Conservation (phyloP, 352 stramenopile genomes). For the Globisporangium yorkense region DNA sequence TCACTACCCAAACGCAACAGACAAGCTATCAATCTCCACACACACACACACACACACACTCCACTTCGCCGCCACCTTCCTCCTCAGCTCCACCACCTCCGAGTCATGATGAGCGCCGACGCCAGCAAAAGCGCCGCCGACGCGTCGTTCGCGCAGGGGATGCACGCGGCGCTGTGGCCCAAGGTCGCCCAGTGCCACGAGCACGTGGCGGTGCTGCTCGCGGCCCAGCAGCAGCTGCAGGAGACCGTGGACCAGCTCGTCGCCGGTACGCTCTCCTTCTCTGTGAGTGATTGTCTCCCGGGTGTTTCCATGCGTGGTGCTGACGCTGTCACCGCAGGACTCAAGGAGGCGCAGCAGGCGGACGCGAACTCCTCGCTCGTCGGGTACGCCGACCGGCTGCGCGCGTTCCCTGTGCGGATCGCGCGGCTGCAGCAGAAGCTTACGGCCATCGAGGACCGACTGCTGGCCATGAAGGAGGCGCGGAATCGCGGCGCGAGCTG, state of each 20-base stretch:
- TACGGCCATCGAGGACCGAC: constrained; percentile 54
- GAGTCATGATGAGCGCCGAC: too few species aligned
- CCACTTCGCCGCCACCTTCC: too few species aligned
- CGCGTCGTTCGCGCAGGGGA: constrained; percentile 53
- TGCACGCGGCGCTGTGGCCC: constrained; percentile 79
- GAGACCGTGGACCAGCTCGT: constrained; percentile 57
- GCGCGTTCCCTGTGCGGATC: constrained; percentile 58
- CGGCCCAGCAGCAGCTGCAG: constrained; percentile 67
- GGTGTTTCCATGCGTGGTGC: too few species aligned
- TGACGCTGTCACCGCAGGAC: constrained; percentile 14
- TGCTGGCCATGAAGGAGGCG: constrained; percentile 57
- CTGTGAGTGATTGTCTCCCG: neutral
- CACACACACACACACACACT: too few species aligned
- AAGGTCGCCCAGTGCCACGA: constrained; percentile 79
- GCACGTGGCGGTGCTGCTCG: constrained; percentile 66
- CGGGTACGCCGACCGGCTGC: constrained; percentile 65
- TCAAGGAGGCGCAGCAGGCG: constrained; percentile 58
- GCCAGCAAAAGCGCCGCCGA: neutral
- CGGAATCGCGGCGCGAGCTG: constrained; percentile 23
- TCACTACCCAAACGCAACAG: too few species aligned
- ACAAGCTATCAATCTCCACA: too few species aligned
- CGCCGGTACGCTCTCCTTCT: constrained; percentile 21
- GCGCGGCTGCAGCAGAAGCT: constrained; percentile 66
- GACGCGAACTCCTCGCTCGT: constrained; percentile 45
- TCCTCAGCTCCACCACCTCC: too few species aligned